A percentile compares a stretch with the other conserved stretches of the same genome.
phyloP scores from a whole-genome alignment of 2,329 filamentous ascomycete species.

The Chaetomium strumarium region DNA sequence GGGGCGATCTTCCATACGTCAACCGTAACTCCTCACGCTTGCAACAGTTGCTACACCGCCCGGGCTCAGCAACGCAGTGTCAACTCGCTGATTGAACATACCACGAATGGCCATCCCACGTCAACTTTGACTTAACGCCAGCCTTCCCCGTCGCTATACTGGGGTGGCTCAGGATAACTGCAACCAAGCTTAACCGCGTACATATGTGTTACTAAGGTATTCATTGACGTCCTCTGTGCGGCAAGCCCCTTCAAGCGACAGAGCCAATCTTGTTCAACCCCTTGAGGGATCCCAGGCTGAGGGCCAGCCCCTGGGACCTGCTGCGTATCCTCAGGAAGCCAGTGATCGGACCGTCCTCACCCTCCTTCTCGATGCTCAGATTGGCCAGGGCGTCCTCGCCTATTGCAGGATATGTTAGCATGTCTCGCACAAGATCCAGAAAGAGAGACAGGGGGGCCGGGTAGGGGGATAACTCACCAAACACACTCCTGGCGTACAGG shows the following conservation, averaged over 20 bases:
- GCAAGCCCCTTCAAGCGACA: constrained; percentile 26
- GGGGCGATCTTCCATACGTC: not conserved
- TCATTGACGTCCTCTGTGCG: too few relatives aligned
- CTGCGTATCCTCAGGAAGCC: constrained; percentile 97
- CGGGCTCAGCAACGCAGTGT: too few relatives aligned
- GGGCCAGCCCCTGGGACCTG: constrained; percentile 87
- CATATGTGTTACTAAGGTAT: not conserved
- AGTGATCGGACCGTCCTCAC: constrained; percentile 88
- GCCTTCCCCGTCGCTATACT: too few relatives aligned
- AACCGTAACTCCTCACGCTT: too few relatives aligned
- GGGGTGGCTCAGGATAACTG: too few relatives aligned
- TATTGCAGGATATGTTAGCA: constrained; percentile 35
- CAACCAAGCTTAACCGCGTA: not conserved
- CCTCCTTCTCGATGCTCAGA: constrained; percentile 95
- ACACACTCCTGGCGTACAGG: constrained; percentile 91
- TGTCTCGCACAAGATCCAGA: not conserved
- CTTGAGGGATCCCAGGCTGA: constrained; percentile 91
- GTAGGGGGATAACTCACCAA: constrained; percentile 63
- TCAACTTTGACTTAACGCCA: too few relatives aligned
- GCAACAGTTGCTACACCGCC: too few relatives aligned
- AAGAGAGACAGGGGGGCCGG: not conserved
- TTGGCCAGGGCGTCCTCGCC: constrained; percentile 98
- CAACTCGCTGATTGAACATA: too few relatives aligned
- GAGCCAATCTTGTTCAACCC: constrained; percentile 77
- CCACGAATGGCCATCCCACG: too few relatives aligned